Conservation (phyloP, 306 rosid species). For the Erythrophleum fordii region DNA sequence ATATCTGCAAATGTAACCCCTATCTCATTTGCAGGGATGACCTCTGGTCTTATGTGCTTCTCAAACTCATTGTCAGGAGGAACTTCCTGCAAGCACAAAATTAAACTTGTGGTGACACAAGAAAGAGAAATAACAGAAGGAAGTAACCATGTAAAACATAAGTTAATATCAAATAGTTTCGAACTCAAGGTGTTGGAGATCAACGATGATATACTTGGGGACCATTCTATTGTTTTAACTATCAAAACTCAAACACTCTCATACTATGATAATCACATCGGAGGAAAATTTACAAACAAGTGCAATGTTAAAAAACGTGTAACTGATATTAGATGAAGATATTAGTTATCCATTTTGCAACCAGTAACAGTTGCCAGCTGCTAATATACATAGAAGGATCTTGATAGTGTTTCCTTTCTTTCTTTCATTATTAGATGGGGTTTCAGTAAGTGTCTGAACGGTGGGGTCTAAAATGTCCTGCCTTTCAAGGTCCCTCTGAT, state of each 20-base stretch:
- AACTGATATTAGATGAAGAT: not conserved
- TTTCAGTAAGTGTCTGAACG: not conserved
- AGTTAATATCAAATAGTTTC: not conserved
- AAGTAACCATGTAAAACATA: conserved; percentile 16
- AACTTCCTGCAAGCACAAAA: conserved; percentile 55
- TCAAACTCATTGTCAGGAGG: conserved; percentile 81
- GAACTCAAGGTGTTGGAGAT: conserved; percentile 2
- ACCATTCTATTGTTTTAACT: not conserved
- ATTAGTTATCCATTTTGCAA: conserved; percentile 9
- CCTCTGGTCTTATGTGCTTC: conserved; percentile 81
- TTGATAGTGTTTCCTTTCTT: conserved; percentile 1
- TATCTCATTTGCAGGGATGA: conserved; percentile 80
- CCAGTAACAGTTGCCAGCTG: not conserved
- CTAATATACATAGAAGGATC: not conserved
- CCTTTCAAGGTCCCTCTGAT: not conserved
- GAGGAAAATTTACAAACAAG: not conserved
- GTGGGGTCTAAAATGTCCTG: not conserved
- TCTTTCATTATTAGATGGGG: not conserved
- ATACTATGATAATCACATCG: not conserved
- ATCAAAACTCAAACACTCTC: not conserved
- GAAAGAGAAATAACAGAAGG: conserved; percentile 1
- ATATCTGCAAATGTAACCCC: conserved; percentile 85
- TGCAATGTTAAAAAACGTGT: not conserved
- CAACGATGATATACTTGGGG: not conserved
- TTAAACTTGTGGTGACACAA: not conserved